Conservation (phyloP, 2,329 filamentous ascomycete species). For the Pyricularia sp. region DNA sequence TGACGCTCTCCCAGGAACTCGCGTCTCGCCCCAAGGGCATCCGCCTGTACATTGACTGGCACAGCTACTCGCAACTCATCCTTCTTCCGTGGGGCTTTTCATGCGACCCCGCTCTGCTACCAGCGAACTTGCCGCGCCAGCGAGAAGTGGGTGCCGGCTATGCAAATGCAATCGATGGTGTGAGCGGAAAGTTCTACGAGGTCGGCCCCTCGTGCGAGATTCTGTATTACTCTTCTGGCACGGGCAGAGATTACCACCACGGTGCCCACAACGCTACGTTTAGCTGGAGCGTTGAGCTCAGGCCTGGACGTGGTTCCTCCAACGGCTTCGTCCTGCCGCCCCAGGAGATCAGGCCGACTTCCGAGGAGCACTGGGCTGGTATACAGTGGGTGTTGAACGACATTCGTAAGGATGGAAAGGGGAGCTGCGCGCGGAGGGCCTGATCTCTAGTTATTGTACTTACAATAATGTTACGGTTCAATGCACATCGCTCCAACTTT, state of each 20-base stretch:
- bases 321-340: constrained; percentile 14
- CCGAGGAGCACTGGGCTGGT: constrained; percentile 15
- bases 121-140: constrained; percentile 15
- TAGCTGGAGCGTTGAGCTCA: constrained; percentile 15
- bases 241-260: constrained; percentile 13
- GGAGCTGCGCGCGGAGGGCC: no score
- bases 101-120: constrained; percentile 22
- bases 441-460: no score
- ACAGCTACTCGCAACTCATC: constrained; percentile 46
- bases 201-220: constrained; percentile 13
- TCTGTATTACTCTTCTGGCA: constrained; percentile 13
- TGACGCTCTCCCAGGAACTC: constrained; percentile 33
- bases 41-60: constrained; percentile 50
- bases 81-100: constrained; percentile 48
- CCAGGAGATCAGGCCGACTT: constrained; percentile 12
- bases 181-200: constrained; percentile 4
- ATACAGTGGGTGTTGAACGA: constrained; percentile 3
- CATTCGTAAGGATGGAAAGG: neutral
- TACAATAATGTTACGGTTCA: no score
- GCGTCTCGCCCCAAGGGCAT: constrained; percentile 29
- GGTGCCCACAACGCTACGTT: constrained; percentile 13
- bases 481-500: no score
- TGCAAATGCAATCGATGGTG: constrained; percentile 27
- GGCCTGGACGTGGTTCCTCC: constrained; percentile 7
- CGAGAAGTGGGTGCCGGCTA: constrained; percentile 23